Evolutionary conservation across 2,329 filamentous ascomycete genomes (phyloP).

Genomic region (Fusarium clavum): DNA sequence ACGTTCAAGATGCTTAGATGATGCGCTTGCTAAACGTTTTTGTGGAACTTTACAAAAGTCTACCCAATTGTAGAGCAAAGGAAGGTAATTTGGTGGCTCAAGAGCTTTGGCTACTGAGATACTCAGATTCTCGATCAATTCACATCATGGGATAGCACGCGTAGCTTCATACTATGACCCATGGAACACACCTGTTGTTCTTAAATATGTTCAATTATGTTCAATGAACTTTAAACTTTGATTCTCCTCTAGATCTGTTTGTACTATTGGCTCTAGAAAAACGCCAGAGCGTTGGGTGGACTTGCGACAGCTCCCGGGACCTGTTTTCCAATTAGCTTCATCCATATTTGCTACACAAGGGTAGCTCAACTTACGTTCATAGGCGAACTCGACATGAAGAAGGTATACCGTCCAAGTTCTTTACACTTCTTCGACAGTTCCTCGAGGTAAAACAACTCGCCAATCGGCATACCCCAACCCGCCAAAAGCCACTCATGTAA

Average conservation of each 20-base stretch:
- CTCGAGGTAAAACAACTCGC: conserved; percentile 51
- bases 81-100: background rate
- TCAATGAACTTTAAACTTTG: too few relatives aligned
- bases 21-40: background rate
- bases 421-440: conserved; percentile 60
- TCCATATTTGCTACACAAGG: too few relatives aligned
- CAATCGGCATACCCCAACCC: conserved; percentile 60
- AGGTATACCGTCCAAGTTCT: conserved; percentile 58
- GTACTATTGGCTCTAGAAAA: conserved; percentile 2
- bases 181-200: too few relatives aligned
- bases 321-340: background rate
- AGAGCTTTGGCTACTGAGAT: background rate
- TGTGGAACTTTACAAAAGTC: background rate
- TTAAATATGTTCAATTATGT: too few relatives aligned
- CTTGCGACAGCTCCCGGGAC: conserved; percentile 33
- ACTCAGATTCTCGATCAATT: background rate
- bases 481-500: conserved; percentile 59
- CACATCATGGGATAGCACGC: too few relatives aligned
- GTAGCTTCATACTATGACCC: too few relatives aligned
- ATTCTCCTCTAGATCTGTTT: background rate
- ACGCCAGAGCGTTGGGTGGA: conserved; percentile 29
- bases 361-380: conserved; percentile 50
- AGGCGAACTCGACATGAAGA: conserved; percentile 61
- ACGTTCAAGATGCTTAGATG: too few relatives aligned
- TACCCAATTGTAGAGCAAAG: background rate